Percentiles rank a stretch among this genome's conserved stretches.
phyloP scores from a whole-genome alignment of 2,329 filamentous ascomycete genomes.

The Trichophyton equinum region DNA sequence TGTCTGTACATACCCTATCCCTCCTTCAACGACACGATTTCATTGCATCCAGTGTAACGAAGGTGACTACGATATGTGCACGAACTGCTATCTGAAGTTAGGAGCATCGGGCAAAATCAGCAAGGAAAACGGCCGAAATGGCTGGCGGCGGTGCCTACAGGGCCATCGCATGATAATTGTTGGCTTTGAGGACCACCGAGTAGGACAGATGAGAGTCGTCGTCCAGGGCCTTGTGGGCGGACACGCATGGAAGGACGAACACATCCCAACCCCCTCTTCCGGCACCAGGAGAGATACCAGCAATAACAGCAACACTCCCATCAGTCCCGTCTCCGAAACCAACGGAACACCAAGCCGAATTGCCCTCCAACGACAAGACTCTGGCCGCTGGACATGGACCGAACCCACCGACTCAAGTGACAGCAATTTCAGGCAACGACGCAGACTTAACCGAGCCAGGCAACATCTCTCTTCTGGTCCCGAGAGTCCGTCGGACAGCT shows the following conservation, averaged over 20 bases:
- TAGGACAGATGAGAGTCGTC: slow-evolving; percentile 55
- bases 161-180: slow-evolving; percentile 78
- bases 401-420: slow-evolving; percentile 17
- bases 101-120: slow-evolving; percentile 53
- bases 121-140: slow-evolving; percentile 60
- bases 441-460: slow-evolving; percentile 9
- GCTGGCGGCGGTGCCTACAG: slow-evolving; percentile 70
- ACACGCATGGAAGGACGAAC: slow-evolving; percentile 50
- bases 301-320: slow-evolving; percentile 16
- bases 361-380: slow-evolving; percentile 11
- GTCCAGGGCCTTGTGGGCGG: slow-evolving; percentile 68
- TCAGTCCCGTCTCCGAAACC: slow-evolving; percentile 19
- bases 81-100: slow-evolving; percentile 60
- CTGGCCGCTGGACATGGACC: slow-evolving; percentile 33
- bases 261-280: slow-evolving; percentile 21
- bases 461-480: neutral
- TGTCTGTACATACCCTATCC: slow-evolving; percentile 60
- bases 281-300: slow-evolving; percentile 9
- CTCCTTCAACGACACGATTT: slow-evolving; percentile 55
- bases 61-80: slow-evolving; percentile 83
- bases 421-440: slow-evolving; percentile 6
- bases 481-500: slow-evolving; percentile 2
- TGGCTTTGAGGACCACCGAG: slow-evolving; percentile 56
- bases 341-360: slow-evolving; percentile 7
- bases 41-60: slow-evolving; percentile 67